phyloP scores from a whole-genome alignment of 139 green algal species.

The Micromonas commoda region DNA sequence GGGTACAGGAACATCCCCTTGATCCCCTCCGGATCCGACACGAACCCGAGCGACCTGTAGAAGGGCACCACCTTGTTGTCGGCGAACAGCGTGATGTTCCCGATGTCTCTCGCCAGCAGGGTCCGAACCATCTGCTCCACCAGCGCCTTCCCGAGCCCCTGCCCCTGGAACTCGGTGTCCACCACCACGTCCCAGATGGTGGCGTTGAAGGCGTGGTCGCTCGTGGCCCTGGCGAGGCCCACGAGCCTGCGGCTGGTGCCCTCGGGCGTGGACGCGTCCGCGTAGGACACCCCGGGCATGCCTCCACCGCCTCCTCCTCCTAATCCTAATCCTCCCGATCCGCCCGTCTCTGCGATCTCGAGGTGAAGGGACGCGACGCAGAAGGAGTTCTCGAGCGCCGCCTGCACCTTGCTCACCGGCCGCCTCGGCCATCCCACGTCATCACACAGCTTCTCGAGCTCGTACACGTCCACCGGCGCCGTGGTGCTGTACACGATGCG shows the following conservation, averaged over 20 bases:
- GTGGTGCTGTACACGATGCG: slow-evolving; percentile 75
- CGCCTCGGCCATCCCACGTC: slow-evolving; percentile 84
- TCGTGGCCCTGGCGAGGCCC: slow-evolving; percentile 77
- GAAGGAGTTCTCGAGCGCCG: slow-evolving; percentile 81
- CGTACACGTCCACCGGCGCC: slow-evolving; percentile 58
- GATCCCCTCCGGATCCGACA: slow-evolving; percentile 84
- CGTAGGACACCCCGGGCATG: background rate
- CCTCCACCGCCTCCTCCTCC: slow-evolving; percentile 9
- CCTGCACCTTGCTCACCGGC: slow-evolving; percentile 70
- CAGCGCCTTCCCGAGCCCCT: slow-evolving; percentile 87
- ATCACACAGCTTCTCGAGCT: slow-evolving; percentile 72
- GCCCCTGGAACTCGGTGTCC: slow-evolving; percentile 74
- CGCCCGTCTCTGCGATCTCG: background rate
- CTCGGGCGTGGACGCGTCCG: background rate
- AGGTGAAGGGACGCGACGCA: slow-evolving; percentile 64
- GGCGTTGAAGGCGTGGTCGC: slow-evolving; percentile 93
- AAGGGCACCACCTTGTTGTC: slow-evolving; percentile 83
- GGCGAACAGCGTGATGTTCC: slow-evolving; percentile 96
- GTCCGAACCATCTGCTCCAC: slow-evolving; percentile 80
- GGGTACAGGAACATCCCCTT: slow-evolving; percentile 64
- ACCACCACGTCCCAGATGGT: slow-evolving; percentile 97
- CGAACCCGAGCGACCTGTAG: slow-evolving; percentile 48
- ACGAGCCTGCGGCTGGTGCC: slow-evolving; percentile 47
- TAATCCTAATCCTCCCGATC: background rate
- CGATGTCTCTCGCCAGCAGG: slow-evolving; percentile 79